Conservation (phyloP, 2,329 filamentous ascomycete genomes). For the Phaeosphaeriaceae sp. region DNA sequence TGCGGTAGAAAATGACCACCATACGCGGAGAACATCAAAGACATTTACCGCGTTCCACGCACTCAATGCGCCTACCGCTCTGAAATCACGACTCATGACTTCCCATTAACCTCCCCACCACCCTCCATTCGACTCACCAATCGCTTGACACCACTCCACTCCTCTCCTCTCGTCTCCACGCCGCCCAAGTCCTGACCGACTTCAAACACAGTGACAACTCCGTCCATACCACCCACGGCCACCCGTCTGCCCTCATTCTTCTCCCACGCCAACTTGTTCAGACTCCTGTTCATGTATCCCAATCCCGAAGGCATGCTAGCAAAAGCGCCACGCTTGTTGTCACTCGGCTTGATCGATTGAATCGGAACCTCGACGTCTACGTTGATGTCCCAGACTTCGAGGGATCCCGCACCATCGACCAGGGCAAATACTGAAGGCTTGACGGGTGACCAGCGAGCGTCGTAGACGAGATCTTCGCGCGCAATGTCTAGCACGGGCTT, state of each 20-base stretch:
- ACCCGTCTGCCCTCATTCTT: conserved; percentile 83
- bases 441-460: conserved; percentile 92
- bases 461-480: conserved; percentile 95
- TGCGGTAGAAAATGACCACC: conserved; percentile 4
- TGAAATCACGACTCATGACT: neutral
- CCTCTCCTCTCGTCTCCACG: conserved; percentile 85
- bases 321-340: conserved; percentile 45
- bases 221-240: conserved; percentile 91
- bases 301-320: conserved; percentile 47
- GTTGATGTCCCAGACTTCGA: conserved; percentile 96
- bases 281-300: conserved; percentile 78
- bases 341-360: conserved; percentile 77
- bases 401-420: conserved; percentile 88
- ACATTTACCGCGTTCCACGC: too few species aligned
- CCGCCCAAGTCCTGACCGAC: conserved; percentile 83
- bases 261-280: conserved; percentile 97
- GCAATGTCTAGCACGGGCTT: conserved; percentile 86
- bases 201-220: conserved; percentile 90
- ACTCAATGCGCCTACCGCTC: neutral
- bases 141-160: conserved; percentile 94
- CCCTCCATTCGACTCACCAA: conserved; percentile 77
- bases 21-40: neutral
- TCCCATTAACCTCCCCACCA: conserved; percentile 34
- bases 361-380: conserved; percentile 92
- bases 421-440: conserved; percentile 94